These are phyloP conservation scores for Melanomma pulvis-pyrius DNA, from an alignment of 495 filamentous ascomycete genomes.

Conservation along the genomic window DNA sequence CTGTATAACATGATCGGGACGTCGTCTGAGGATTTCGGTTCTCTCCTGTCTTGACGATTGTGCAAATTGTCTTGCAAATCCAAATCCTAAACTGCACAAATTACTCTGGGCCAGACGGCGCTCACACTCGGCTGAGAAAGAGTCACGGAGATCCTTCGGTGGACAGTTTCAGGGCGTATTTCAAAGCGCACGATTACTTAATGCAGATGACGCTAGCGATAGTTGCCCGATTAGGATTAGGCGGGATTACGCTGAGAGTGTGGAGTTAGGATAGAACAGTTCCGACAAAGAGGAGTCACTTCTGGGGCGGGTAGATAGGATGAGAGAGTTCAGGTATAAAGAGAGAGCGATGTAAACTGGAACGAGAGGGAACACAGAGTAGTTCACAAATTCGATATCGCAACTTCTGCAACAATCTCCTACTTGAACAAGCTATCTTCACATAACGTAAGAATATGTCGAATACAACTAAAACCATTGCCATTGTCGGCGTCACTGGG, in stretches of 20 bases:
- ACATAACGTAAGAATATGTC: slow-evolving; percentile 13
- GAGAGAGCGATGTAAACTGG: background rate
- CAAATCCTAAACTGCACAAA: background rate
- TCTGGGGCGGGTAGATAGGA: background rate
- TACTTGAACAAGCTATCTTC: background rate
- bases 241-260: background rate
- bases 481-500: slow-evolving; percentile 55
- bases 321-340: background rate
- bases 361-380: background rate
- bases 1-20: too few relatives aligned
- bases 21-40: too few relatives aligned
- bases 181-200: background rate
- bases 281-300: background rate
- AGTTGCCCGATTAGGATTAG: background rate
- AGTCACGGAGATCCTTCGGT: background rate
- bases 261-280: background rate
- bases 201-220: background rate
- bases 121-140: background rate
- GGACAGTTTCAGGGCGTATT: background rate
- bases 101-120: too few relatives aligned
- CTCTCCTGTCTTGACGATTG: too few relatives aligned
- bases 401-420: too few relatives aligned
- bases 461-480: slow-evolving; percentile 48
- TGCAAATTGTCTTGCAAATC: too few relatives aligned
- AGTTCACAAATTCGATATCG: background rate